These are phyloP conservation scores for Clarkia xantiana DNA, from an alignment of 345 rosid genomes.

Conservation along the genomic window DNA sequence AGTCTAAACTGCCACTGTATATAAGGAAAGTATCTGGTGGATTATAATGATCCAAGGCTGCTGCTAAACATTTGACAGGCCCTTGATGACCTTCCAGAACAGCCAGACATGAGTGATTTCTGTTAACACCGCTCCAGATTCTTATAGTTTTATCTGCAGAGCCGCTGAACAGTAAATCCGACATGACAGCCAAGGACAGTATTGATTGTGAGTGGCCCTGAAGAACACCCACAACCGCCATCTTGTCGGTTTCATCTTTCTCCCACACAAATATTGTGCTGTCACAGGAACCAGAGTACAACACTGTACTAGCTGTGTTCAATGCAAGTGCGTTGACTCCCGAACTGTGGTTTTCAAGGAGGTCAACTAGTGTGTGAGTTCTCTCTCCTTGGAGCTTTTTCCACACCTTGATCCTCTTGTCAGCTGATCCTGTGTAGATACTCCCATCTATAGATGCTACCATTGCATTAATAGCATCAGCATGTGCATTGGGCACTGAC, in stretches of 20 bases:
- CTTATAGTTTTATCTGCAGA: slow-evolving; percentile 73
- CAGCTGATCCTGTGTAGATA: slow-evolving; percentile 81
- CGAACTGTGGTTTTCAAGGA: slow-evolving; percentile 50
- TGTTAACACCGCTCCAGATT: slow-evolving; percentile 39
- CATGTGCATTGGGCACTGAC: slow-evolving; percentile 67
- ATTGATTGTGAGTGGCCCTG: slow-evolving; percentile 70
- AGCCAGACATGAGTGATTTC: slow-evolving; percentile 45
- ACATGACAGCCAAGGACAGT: slow-evolving; percentile 44
- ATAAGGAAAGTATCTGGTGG: slow-evolving; percentile 25
- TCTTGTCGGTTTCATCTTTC: slow-evolving; percentile 25
- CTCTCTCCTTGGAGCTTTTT: slow-evolving; percentile 31
- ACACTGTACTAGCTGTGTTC: slow-evolving; percentile 31
- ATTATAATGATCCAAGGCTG: slow-evolving; percentile 20
- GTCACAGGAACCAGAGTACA: slow-evolving; percentile 71
- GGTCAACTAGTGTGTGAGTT: slow-evolving; percentile 36
- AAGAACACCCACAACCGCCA: slow-evolving; percentile 40
- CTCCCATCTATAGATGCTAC: slow-evolving; percentile 42
- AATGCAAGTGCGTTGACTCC: slow-evolving; percentile 75
- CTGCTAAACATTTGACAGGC: slow-evolving; percentile 81
- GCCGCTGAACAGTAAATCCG: slow-evolving; percentile 61
- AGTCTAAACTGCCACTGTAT: slow-evolving; percentile 80
- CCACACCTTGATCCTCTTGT: slow-evolving; percentile 72
- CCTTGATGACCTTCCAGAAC: slow-evolving; percentile 68
- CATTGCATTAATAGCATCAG: slow-evolving; percentile 76
- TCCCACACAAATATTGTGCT: slow-evolving; percentile 63